Base-by-base conservation (phyloP, 2,329 filamentous ascomycete genomes). In the Sporothrix inflata region DNA sequence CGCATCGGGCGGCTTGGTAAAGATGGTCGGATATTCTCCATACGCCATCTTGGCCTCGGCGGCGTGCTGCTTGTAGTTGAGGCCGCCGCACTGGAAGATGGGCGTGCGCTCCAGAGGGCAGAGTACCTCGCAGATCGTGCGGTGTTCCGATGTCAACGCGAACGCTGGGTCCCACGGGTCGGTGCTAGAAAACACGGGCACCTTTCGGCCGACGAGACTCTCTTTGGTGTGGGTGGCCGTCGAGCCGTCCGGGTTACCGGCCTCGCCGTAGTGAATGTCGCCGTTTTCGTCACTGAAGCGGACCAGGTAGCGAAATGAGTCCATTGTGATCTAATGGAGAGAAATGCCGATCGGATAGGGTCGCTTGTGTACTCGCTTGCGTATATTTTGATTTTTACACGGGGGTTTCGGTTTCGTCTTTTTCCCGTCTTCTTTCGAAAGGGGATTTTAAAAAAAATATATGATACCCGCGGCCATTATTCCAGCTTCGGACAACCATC, bases 71-170 rank as follows among this genome's bases (percentile, higher is more conserved):
- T 73, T 72, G 61, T 76, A 77, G 71, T 77, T 77, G 21, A 77
- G 72, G 1, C 76, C 76, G 34, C 77, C 71, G 63, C 76, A 76
- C 24, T 67, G 24, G 49, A 77, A 70, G 19, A 75, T 67, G 16
- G 74, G 75, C 12, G 87, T 83, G 69, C 76, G 78, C 0, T 82
- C 82, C 63, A 88, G 76, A 0, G 86, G 86, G 0, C 84, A 83
- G 0, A 88, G 80, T 1, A 88, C 77, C 73, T 80, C 65, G 5
- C 19, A 11, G 53, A 71, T 71, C n/a, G 69, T 71, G 27, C 63
- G 69, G n/a, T 55, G 27, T 45, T 71, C 69, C 14, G 51, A 14
- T 1, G 69, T 71, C 57, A 71, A 21, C 1, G 14, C 47, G 30
- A 71, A 51, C 6, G 47, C 14, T 8, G 47, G 63, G 21, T 55